Evolutionary conservation across 177 flowering plant genomes (phyloP).

Genomic region (Vitis hybrid): DNA sequence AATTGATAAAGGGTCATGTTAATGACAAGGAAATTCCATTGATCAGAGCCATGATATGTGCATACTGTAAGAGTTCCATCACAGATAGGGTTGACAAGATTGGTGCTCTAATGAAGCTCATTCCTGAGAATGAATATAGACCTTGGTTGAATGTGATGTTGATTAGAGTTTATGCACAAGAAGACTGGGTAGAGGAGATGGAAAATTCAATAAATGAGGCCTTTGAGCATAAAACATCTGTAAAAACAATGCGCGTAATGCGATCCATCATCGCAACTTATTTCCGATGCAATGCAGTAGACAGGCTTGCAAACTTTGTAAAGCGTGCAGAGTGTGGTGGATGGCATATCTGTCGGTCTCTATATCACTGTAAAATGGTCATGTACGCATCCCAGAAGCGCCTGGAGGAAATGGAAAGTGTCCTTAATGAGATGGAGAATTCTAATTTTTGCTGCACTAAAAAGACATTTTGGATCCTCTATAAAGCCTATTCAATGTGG

Average conservation of each 20-base stretch:
- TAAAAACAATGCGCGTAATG: slow-evolving; percentile 43
- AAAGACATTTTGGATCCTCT: slow-evolving; percentile 70
- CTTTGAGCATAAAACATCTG: slow-evolving; percentile 48
- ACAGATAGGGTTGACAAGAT: slow-evolving; percentile 57
- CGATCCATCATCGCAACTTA: slow-evolving; percentile 56
- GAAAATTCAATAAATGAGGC: slow-evolving; percentile 66
- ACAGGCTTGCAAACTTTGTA: slow-evolving; percentile 56
- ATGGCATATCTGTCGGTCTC: slow-evolving; percentile 72
- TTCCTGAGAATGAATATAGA: slow-evolving; percentile 59
- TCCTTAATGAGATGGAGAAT: slow-evolving; percentile 67
- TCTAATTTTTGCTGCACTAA: slow-evolving; percentile 36
- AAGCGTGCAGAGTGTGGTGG: slow-evolving; percentile 70
- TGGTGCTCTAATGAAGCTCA: slow-evolving; percentile 46
- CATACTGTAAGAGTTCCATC: slow-evolving; percentile 64
- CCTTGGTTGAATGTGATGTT: slow-evolving; percentile 81
- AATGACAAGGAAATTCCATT: slow-evolving; percentile 32
- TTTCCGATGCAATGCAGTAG: slow-evolving; percentile 68
- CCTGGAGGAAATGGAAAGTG: slow-evolving; percentile 79
- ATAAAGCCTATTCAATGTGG: slow-evolving; percentile 42
- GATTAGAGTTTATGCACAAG: slow-evolving; percentile 76
- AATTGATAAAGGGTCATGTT: slow-evolving; percentile 44
- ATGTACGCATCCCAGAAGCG: slow-evolving; percentile 66
- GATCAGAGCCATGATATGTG: slow-evolving; percentile 73
- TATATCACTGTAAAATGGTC: slow-evolving; percentile 84
- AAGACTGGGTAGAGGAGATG: slow-evolving; percentile 62